phyloP scores from a whole-genome alignment of 345 rosid species.

The Dovyalis caffra region DNA sequence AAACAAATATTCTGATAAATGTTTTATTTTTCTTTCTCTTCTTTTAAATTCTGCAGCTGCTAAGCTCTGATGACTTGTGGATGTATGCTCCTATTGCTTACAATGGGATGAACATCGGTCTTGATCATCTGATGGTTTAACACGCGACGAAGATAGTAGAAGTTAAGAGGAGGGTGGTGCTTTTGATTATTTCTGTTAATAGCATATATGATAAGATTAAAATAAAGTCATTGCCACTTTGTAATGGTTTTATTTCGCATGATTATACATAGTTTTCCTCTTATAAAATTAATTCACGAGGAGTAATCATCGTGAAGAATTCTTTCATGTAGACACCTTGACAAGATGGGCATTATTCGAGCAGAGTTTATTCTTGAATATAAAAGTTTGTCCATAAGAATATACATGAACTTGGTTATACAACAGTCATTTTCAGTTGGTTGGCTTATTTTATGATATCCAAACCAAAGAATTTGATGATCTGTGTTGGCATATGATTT shows the following conservation, averaged over 20 bases:
- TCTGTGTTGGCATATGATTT: neutral
- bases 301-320: neutral
- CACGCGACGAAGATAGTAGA: slow-evolving; percentile 24
- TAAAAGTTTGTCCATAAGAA: neutral
- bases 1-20: neutral
- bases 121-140: slow-evolving; percentile 46
- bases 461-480: neutral
- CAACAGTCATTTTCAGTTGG: neutral
- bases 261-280: slow-evolving; percentile 3
- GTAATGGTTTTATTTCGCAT: slow-evolving; percentile 1
- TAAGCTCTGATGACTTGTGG: slow-evolving; percentile 90
- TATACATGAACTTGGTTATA: neutral
- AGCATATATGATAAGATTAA: neutral
- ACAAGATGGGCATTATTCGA: neutral
- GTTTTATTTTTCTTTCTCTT: neutral
- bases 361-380: neutral
- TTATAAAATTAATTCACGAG: slow-evolving; percentile 1
- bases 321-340: neutral
- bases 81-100: slow-evolving; percentile 92
- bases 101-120: slow-evolving; percentile 78
- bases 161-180: neutral
- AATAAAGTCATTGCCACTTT: slow-evolving; percentile 20
- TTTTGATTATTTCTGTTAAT: slow-evolving; percentile 3
- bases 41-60: slow-evolving; percentile 41
- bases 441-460: neutral